Base-by-base conservation (phyloP, 768 basidiomycete genomes). In the Tulasnella sp. region DNA sequence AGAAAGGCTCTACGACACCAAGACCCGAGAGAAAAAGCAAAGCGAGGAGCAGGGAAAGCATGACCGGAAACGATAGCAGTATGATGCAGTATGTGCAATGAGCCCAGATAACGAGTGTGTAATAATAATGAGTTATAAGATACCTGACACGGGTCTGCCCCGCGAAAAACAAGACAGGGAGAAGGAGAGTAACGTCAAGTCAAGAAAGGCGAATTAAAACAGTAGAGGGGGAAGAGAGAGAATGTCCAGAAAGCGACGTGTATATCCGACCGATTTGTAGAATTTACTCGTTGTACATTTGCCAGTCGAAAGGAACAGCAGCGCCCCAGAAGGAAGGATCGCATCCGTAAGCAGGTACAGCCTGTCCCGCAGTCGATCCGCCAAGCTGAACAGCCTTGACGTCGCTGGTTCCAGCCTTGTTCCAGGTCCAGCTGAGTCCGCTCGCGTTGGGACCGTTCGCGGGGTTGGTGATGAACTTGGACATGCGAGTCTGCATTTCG, bases 401-500 rank as follows among this genome's bases (percentile, higher is more conserved):
- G 82, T 90, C 86, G 58, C 86, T 86, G 20, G 88, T 84, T 0
- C 89, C 89, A 8, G 91, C 90, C 3, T 89, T 84, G 34, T 86
- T 83, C 94, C 94, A 95, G 4, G 84, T 86, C 64, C 64, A 69
- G 9, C 88, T 83, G 41, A 89, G 85, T 1, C 69, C 77, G 31
- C 46, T 22, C 37, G 88, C 89, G 40, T 85, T 83, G 14, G 86
- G 88, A 83, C 93, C 94, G 37, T 93, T 93, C 80, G 89, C 88
- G 6, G 93, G 92, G 2, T 85, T 90, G 78, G 86, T 82, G 54
- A 93, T 85, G 88, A 94, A 95, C 3, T 90, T 88, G 82, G 87
- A 89, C 87, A 94, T 94, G 18, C 93, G 90, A 28, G 88, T 86
- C 84, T 93, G 92, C 83, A 94, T 90, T 84, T 95, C 90, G n/a